phyloP scores from a whole-genome alignment of 805 yeast genomes.

The Sugiyamaella americana region DNA sequence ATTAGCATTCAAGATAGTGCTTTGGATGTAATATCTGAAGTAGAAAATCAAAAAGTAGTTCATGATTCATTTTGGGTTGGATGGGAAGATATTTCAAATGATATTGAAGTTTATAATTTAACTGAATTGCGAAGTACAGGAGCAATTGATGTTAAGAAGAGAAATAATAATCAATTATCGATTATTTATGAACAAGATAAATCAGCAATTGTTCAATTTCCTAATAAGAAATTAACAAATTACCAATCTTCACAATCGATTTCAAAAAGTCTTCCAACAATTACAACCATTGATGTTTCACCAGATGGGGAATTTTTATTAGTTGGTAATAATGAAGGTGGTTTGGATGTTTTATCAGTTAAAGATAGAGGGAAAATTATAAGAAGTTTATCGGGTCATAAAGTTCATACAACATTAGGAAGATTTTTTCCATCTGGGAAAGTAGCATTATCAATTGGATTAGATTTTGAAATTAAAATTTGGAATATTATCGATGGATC shows the following conservation, averaged over 20 bases:
- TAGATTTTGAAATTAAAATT: constrained; percentile 53
- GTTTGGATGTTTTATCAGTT: constrained; percentile 24
- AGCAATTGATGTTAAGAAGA: constrained; percentile 7
- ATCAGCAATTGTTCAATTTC: constrained; percentile 4
- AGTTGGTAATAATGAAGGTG: constrained; percentile 36
- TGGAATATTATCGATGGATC: constrained; percentile 51
- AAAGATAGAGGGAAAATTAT: constrained; percentile 14
- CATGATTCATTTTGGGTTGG: constrained; percentile 42
- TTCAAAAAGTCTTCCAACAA: constrained; percentile 1
- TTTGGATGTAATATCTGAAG: constrained; percentile 39
- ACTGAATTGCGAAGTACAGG: constrained; percentile 14
- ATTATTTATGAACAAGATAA: constrained; percentile 4
- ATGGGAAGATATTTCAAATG: constrained; percentile 21
- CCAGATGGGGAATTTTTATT: constrained; percentile 27
- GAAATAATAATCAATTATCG: not conserved
- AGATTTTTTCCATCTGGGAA: constrained; percentile 58
- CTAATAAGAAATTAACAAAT: not conserved
- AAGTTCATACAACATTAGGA: constrained; percentile 38
- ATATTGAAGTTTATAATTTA: constrained; percentile 24
- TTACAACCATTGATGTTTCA: constrained; percentile 35
- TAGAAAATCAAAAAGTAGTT: constrained; percentile 20
- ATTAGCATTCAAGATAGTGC: constrained; percentile 38
- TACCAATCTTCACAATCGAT: constrained; percentile 1
- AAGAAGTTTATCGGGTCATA: constrained; percentile 43
- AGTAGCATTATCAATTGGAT: constrained; percentile 54